These are phyloP conservation scores for Leccinum fallax DNA, from an alignment of 1,284 basidiomycete genomes.

Conservation along the genomic window DNA sequence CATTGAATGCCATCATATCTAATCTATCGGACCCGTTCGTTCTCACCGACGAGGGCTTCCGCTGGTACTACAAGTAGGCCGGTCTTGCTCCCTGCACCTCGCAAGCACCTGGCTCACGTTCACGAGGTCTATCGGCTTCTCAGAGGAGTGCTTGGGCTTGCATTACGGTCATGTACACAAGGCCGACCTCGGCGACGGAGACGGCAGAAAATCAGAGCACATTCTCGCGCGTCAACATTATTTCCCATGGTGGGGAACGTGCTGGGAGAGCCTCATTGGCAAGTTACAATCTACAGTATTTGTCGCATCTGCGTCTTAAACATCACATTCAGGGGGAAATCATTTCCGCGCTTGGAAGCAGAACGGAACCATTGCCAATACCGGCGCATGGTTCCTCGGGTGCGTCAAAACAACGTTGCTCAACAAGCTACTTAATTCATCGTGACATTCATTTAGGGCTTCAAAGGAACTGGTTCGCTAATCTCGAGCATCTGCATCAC, in stretches of 20 bases:
- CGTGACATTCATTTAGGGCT: constrained; percentile 49
- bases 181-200: constrained; percentile 74
- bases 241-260: constrained; percentile 66
- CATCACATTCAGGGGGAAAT: constrained; percentile 48
- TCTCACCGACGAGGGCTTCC: constrained; percentile 65
- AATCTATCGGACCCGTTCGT: constrained; percentile 67
- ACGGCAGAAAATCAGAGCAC: constrained; percentile 62
- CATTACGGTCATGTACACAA: constrained; percentile 68
- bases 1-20: constrained; percentile 64
- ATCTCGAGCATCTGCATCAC: neutral
- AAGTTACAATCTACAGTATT: constrained; percentile 36
- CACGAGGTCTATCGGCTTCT: constrained; percentile 74
- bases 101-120: constrained; percentile 3
- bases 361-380: constrained; percentile 64
- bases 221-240: constrained; percentile 69
- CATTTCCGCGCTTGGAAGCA: constrained; percentile 75
- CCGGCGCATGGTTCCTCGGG: constrained; percentile 75
- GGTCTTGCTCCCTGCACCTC: neutral
- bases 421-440: neutral
- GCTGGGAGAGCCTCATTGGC: constrained; percentile 72
- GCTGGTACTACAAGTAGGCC: constrained; percentile 56
- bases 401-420: constrained; percentile 34
- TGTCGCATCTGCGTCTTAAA: constrained; percentile 1
- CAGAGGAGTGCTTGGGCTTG: constrained; percentile 71
- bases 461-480: constrained; percentile 66